Evolutionary conservation across 257 asterid genomes (phyloP).

Genomic region (Petrea volubilis): DNA sequence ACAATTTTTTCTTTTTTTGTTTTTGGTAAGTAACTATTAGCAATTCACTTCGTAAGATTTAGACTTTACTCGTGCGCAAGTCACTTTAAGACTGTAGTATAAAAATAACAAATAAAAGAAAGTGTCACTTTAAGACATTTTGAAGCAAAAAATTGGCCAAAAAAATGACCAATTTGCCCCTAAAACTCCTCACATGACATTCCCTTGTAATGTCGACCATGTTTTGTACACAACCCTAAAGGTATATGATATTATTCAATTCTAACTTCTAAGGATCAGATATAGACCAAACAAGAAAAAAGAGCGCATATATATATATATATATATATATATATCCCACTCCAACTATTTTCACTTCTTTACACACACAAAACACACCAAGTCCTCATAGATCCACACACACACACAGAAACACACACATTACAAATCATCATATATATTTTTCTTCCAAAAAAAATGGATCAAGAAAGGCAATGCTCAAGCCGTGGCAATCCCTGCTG

Average conservation of each 20-base stretch:
- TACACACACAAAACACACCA: background rate
- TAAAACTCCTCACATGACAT: slow-evolving; percentile 8
- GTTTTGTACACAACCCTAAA: slow-evolving; percentile 14
- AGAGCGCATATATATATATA: background rate
- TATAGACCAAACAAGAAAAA: background rate
- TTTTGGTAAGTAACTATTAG: no score
- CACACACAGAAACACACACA: background rate
- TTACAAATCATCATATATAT: background rate
- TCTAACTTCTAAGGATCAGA: slow-evolving; percentile 2
- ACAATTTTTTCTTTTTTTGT: no score
- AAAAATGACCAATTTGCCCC: slow-evolving; percentile 33
- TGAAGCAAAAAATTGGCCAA: background rate
- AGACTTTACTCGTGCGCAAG: no score
- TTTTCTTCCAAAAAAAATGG: slow-evolving; percentile 30
- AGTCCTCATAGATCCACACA: background rate
- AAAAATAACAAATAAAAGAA: no score
- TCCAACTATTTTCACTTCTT: slow-evolving; percentile 9
- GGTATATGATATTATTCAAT: background rate
- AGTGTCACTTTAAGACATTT: background rate
- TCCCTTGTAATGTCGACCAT: slow-evolving; percentile 3
- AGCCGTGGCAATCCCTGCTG: slow-evolving; percentile 33
- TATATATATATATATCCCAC: slow-evolving; percentile 27
- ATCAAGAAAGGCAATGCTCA: slow-evolving; percentile 32
- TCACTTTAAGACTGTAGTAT: no score
- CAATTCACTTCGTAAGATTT: no score